Evolutionary conservation across 139 green algal species (phyloP), one percentile per base, ranked within the genome.

Genomic region (Volvox africanus): DNA sequence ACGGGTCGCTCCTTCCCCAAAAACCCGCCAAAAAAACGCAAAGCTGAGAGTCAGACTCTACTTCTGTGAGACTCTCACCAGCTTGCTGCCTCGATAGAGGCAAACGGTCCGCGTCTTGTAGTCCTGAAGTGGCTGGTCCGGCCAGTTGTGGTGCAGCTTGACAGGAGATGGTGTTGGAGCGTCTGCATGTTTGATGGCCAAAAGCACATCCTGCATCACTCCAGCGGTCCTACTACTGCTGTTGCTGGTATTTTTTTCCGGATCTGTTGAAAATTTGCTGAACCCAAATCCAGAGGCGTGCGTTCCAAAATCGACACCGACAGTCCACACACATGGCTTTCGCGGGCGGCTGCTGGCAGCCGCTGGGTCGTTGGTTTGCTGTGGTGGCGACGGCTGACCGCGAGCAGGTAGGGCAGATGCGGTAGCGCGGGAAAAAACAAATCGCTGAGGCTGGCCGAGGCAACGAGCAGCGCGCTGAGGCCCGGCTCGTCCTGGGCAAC

Each of bases 231-330:
- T 75, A 6, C 67, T 55, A 55, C 44, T 9, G 5, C 44, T 80
- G 22, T 5, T 33, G 77, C 5, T 26, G 36, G 5, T 32, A 9
- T 9, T 55, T 14, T 55, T 55, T 14, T 55, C 44, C 5, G 44
- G 44, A 55, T 55, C 9, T 9, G 44, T 55, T 55, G 44, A 55
- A 14, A 55, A 14, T 28, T 55, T 55, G n/a, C 5, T 13, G 44
- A 50, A 88, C 32, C 62, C 83, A 32, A 73, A 89, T 16, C 85
- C 85, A 16, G 69, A 82, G 13, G n/a, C 85, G 5, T 73, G 55
- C 28, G 85, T 89, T 14, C 85, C 85, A 32, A 89, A 89, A 37
- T 89, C 85, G 1, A 89, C 28, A n/a, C 85, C 85, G 18, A 89
- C 44, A 18, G 20, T 30, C 36, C 44, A 35, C 30, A n/a, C 84